Conservation (phyloP, 306 rosid genomes). For the Gastrolobium villosum region DNA sequence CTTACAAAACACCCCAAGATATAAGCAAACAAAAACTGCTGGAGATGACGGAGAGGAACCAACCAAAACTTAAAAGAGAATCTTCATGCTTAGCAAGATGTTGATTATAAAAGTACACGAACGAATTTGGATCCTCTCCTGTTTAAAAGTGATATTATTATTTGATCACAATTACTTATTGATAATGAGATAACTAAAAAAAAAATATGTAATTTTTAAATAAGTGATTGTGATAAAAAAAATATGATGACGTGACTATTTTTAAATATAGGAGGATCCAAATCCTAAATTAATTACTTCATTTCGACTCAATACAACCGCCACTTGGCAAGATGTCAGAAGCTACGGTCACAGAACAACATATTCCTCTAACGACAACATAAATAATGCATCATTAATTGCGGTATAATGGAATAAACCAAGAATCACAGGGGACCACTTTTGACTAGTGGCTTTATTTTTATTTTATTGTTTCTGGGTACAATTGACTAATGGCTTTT, state of each 20-base stretch:
- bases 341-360: constrained; percentile 8
- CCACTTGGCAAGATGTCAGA: constrained; percentile 31
- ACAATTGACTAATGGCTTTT: neutral
- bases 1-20: neutral
- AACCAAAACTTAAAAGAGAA: constrained; percentile 1
- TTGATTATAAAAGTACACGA: too few species aligned
- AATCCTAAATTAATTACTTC: too few species aligned
- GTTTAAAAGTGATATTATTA: too few species aligned
- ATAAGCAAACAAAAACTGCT: neutral
- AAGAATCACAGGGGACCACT: constrained; percentile 38
- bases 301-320: constrained; percentile 18
- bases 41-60: neutral
- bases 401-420: constrained; percentile 13
- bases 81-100: neutral
- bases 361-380: constrained; percentile 44
- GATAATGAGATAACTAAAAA: too few species aligned
- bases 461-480: neutral
- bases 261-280: too few species aligned
- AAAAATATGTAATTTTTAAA: too few species aligned
- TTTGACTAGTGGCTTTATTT: constrained; percentile 21
- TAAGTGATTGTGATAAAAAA: too few species aligned
- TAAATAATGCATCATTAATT: neutral
- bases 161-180: too few species aligned
- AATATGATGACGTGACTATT: too few species aligned
- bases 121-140: too few species aligned